Conservation (phyloP, 2,329 filamentous ascomycete species). For the Xylariaceae sp. region DNA sequence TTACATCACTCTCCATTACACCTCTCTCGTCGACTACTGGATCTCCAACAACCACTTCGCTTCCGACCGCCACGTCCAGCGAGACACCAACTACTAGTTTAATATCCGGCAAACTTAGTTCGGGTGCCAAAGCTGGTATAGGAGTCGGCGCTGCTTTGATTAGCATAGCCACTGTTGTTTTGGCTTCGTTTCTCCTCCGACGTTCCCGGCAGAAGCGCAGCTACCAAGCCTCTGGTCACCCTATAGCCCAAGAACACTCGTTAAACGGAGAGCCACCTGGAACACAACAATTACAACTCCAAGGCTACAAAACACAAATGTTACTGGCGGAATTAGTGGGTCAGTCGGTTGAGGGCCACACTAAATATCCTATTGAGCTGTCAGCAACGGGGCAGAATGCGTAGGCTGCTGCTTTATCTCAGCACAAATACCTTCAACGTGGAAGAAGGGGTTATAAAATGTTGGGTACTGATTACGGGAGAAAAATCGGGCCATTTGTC, state of each 20-base stretch:
- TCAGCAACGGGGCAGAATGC: too few species aligned
- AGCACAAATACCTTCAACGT: too few species aligned
- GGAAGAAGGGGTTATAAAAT: too few species aligned
- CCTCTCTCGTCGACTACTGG: not conserved
- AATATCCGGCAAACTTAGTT: conserved; percentile 4
- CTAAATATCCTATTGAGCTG: too few species aligned
- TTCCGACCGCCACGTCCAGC: not conserved
- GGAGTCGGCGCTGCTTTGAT: conserved; percentile 16
- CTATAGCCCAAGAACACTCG: not conserved
- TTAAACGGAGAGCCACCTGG: too few species aligned
- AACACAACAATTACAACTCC: too few species aligned
- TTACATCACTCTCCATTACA: not conserved
- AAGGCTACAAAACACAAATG: too few species aligned
- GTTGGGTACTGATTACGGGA: too few species aligned
- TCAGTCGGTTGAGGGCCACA: too few species aligned
- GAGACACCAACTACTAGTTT: not conserved
- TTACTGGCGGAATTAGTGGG: too few species aligned
- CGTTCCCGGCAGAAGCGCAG: not conserved
- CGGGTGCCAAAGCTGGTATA: conserved; percentile 25
- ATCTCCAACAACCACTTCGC: not conserved
- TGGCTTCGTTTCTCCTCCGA: conserved; percentile 13
- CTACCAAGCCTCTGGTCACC: not conserved
- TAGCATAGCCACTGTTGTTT: conserved; percentile 6
- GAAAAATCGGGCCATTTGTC: too few species aligned
- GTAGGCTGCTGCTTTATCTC: too few species aligned